A percentile compares a stretch with the other conserved stretches of the same genome.
Conservation (phyloP, 2,329 filamentous ascomycete genomes). For the Chaetomiaceae sp. region DNA sequence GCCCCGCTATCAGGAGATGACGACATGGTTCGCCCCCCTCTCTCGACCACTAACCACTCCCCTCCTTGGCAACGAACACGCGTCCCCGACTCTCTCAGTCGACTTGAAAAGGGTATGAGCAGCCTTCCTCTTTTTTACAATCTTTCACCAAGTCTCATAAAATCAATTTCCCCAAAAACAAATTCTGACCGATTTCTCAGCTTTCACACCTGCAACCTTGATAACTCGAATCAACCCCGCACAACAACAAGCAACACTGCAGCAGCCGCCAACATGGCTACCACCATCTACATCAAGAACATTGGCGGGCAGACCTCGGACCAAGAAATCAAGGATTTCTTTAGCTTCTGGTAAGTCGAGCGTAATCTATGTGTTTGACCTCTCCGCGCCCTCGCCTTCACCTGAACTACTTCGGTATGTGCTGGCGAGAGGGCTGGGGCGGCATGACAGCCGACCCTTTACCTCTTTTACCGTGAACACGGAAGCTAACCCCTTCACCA, state of each 20-base stretch:
- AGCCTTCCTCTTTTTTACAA: not conserved
- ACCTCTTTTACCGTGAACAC: not conserved
- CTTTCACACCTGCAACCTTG: not conserved
- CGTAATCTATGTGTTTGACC: not conserved
- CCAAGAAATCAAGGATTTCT: constrained; percentile 92
- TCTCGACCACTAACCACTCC: not conserved
- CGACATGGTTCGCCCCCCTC: constrained; percentile 19
- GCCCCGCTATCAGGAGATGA: constrained; percentile 19
- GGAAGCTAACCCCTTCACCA: constrained; percentile 34
- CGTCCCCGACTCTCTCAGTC: constrained; percentile 6
- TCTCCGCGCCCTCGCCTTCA: not conserved
- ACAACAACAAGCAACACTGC: not conserved
- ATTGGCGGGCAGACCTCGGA: constrained; percentile 79
- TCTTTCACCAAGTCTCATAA: not conserved
- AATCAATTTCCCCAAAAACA: not conserved
- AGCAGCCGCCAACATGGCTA: constrained; percentile 47
- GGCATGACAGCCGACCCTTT: no score
- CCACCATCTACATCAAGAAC: constrained; percentile 82
- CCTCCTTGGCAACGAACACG: constrained; percentile 14
- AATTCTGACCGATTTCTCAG: not conserved
- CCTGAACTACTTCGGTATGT: no score
- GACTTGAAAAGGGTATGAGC: constrained; percentile 3
- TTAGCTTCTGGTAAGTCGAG: constrained; percentile 77
- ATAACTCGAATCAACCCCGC: not conserved
- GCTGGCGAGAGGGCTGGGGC: no score